Conservation (phyloP, 225 moss, liverwort and hornwort species). For the Lunularia cruciata region DNA sequence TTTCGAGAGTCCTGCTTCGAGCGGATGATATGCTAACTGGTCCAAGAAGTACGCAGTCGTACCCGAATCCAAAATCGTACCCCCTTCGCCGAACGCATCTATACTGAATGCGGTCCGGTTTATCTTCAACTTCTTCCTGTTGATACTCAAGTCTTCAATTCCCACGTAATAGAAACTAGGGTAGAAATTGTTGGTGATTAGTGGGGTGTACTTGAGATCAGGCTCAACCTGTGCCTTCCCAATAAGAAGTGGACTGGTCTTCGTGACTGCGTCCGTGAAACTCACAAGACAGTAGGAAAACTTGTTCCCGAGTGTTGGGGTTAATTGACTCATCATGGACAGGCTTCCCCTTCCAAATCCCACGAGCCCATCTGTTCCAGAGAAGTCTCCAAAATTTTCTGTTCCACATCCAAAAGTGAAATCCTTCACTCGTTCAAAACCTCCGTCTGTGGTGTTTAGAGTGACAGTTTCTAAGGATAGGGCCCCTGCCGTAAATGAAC, state of each 20-base stretch:
- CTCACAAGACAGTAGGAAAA: slow-evolving; percentile 47
- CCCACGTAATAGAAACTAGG: slow-evolving; percentile 40
- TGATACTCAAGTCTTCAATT: slow-evolving; percentile 25
- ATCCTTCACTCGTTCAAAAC: not conserved
- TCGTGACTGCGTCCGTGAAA: slow-evolving; percentile 16
- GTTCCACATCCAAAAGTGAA: slow-evolving; percentile 50
- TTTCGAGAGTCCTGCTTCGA: slow-evolving; percentile 4
- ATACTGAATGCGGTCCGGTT: slow-evolving; percentile 16
- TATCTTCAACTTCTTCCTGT: slow-evolving; percentile 15
- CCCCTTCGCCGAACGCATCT: slow-evolving; percentile 33
- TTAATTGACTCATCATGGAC: slow-evolving; percentile 42
- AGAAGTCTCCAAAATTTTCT: slow-evolving; percentile 25
- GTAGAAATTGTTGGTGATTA: slow-evolving; percentile 3
- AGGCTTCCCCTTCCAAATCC: slow-evolving; percentile 39
- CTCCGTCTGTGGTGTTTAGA: not conserved
- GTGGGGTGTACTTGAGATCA: slow-evolving; percentile 25
- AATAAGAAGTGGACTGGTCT: slow-evolving; percentile 34
- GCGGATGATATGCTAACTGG: slow-evolving; percentile 21
- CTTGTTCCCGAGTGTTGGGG: slow-evolving; percentile 11
- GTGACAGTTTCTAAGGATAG: slow-evolving; percentile 35
- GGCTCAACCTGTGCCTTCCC: slow-evolving; percentile 19
- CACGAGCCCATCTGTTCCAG: slow-evolving; percentile 38
- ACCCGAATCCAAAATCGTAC: slow-evolving; percentile 45
- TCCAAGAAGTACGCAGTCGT: slow-evolving; percentile 37
- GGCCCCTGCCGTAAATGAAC: slow-evolving; percentile 27